phyloP scores from a whole-genome alignment of 1,284 basidiomycete species.

The Chalciporus sp. region DNA sequence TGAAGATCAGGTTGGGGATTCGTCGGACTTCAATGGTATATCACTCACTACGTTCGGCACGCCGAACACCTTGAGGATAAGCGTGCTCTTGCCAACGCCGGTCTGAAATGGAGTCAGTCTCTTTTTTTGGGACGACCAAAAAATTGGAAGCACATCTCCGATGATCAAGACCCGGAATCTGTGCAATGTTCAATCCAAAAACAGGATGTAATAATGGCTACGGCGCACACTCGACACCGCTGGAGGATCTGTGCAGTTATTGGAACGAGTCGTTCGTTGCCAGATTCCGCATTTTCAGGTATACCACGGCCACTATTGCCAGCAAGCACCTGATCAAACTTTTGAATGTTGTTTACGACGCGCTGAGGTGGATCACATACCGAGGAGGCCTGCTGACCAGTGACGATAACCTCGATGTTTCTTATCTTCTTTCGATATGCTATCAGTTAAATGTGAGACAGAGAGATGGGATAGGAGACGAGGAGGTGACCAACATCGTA shows the following conservation, averaged over 20 bases:
- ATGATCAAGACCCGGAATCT: constrained; percentile 23
- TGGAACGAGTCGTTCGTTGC: too few species aligned
- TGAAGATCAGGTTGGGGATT: neutral
- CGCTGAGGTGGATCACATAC: neutral
- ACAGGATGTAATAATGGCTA: neutral
- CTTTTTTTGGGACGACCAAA: neutral
- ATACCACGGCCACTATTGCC: too few species aligned
- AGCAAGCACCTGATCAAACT: constrained; percentile 1
- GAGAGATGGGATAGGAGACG: neutral
- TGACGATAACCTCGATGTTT: constrained; percentile 14
- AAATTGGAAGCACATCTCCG: constrained; percentile 12
- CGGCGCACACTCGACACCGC: constrained; percentile 11
- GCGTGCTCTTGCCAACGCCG: constrained; percentile 21
- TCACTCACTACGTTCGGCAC: constrained; percentile 14
- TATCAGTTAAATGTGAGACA: constrained; percentile 6
- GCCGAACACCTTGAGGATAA: constrained; percentile 15
- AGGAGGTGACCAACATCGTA: constrained; percentile 9
- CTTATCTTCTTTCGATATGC: constrained; percentile 14
- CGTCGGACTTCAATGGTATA: neutral
- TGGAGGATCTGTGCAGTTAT: constrained; percentile 3
- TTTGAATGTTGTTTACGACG: neutral
- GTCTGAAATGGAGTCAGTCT: constrained; percentile 5
- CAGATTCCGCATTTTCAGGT: too few species aligned
- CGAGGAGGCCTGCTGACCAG: neutral
- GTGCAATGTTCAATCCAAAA: neutral